Evolutionary conservation across 176 grass and related monocot genomes (phyloP), one percentile per base, ranked within the genome.

Genomic region (Bonia amplexicaulis): DNA sequence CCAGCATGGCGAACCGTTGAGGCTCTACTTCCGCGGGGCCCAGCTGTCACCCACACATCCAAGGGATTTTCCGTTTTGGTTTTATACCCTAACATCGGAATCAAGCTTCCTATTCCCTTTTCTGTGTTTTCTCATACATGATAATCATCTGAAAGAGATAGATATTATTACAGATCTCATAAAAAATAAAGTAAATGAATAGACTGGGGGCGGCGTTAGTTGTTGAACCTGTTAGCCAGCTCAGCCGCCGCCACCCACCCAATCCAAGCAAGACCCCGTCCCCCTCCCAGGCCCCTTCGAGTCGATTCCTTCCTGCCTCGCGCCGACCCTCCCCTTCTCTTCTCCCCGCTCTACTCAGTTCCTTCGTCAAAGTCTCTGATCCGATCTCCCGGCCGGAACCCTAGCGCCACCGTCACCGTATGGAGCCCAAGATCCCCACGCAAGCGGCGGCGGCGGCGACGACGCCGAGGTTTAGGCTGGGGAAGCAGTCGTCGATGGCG

Each of bases 401-500:
- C 75, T 12, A 81, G 49, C 37, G 78, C 10, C 33, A 27, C n/a
- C n/a, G 6, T 14, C 17, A 19, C 55, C 48, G 2, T 42, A 93
- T 95, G 86, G 91, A 88, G 53, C 74, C 85, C 61, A 93, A 78
- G 84, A 74, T 78, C 20, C 55, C 45, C 23, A 55, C 52, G 45
- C 12, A 82, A 20, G 4, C 4, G 35, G 35, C 55, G 80, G 84
- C 19, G 31, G 49, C 79, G 2, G 54, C 25, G 66, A 3, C 13
- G 41, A 84, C 74, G 27, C 87, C 83, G 64, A 88, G 89, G 40
- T 95, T 95, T 37, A 89, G 16, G 66, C 83, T 96, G 57, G 93
- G 93, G 16, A 99, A 86, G 82, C 91, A 94, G 85, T 99, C 93
- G 44, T 99, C 96, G n/a, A 41, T 96, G 68, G 91, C 96, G 66